Conservation (phyloP, 805 yeast species). For the Naumovozyma castellii region DNA sequence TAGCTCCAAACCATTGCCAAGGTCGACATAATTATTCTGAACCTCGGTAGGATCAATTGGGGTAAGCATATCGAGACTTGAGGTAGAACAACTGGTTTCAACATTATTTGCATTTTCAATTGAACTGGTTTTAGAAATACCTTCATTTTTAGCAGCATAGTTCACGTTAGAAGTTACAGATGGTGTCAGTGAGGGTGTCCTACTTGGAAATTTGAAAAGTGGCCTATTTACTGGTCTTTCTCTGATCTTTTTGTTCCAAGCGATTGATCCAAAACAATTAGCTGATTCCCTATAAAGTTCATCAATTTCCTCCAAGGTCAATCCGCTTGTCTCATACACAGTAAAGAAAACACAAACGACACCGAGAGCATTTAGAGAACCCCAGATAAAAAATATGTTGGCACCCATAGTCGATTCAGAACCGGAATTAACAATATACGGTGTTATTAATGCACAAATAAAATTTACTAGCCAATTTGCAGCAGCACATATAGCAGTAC, state of each 20-base stretch:
- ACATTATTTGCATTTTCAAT: no score
- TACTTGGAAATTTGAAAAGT: not conserved
- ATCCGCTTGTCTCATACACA: constrained; percentile 73
- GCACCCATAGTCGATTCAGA: constrained; percentile 59
- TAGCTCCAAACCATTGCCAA: constrained; percentile 31
- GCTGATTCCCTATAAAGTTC: constrained; percentile 57
- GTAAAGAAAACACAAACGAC: constrained; percentile 52
- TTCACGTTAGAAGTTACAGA: no score
- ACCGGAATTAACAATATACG: constrained; percentile 62
- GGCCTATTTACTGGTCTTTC: constrained; percentile 6
- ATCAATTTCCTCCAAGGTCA: constrained; percentile 73
- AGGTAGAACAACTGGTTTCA: no score
- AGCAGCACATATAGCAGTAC: constrained; percentile 66
- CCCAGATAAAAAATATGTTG: constrained; percentile 73
- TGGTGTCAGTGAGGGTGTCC: no score
- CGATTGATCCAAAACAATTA: constrained; percentile 42
- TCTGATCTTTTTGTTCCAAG: constrained; percentile 30
- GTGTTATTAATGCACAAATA: constrained; percentile 64
- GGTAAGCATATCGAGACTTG: not conserved
- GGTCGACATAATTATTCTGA: constrained; percentile 19
- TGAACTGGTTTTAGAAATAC: no score
- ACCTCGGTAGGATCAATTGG: not conserved
- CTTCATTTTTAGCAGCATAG: no score
- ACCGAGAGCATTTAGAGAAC: constrained; percentile 53
- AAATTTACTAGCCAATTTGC: constrained; percentile 79